Base-by-base conservation (phyloP, 2,329 filamentous ascomycete genomes). In the Sphaerulina vaccinii region DNA sequence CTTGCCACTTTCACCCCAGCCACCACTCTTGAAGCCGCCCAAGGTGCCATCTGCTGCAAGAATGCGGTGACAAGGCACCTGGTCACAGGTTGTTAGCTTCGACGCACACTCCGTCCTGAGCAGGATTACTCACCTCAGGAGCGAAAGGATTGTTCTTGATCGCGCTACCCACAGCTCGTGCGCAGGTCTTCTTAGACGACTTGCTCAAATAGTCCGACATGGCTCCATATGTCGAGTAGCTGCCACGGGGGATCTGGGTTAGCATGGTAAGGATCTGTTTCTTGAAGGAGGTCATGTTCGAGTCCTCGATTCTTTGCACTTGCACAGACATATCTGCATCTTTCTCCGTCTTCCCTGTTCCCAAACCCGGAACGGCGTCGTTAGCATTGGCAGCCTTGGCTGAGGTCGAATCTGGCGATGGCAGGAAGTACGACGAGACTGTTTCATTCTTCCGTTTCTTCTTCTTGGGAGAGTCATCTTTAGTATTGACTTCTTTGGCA, bases 251-350 rank as follows among this genome's bases (percentile, higher is more conserved):
- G 18, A 72, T 62, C 43, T 66, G 60, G 47, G 62, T 68, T 19
- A 72, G 62, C 35, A 70, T 59, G 3, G 57, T 59, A 32, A 71
- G 63, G 16, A 63, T 65, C 40, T 62, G 60, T 46, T 68, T 70
- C 21, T 76, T 76, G 66, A 77, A 79, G 13, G 74, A 70, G 2
- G 77, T 79, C 16, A 81, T 70, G n/a, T 69, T 70, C 44, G 77
- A 74, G 21, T 66, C 61, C 22, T 68, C 63, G 56, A 79, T 76
- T 46, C 71, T 70, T 18, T 60, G 61, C 39, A 77, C 70, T 21
- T 66, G 55, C 8, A 40, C 29, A 16, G 56, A 38, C 43, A 65
- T 61, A 29, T 62, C 48, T 42, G 52, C 32, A 16, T 53, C 38
- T 11, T 49, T 23, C 35, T 29, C 23, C 23, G 36, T 29, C 10